Evolutionary conservation across 2,329 filamentous ascomycete genomes (phyloP).

Genomic region (Daldinia sp.): DNA sequence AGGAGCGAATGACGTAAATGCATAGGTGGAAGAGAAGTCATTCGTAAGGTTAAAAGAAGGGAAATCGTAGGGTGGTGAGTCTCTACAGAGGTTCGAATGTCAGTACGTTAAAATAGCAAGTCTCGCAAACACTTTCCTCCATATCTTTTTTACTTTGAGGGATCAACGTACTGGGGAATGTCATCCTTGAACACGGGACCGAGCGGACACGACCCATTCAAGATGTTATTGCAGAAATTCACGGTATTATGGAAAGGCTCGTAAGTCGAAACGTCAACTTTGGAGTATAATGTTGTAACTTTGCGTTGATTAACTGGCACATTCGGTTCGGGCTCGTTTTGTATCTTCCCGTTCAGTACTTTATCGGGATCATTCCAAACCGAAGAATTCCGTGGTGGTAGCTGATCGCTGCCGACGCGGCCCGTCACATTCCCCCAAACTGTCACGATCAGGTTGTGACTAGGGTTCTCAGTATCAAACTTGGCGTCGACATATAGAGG

Average conservation of each 20-base stretch:
- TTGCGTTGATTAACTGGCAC: constrained; percentile 54
- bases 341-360: constrained; percentile 78
- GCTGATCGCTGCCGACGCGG: constrained; percentile 61
- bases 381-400: constrained; percentile 67
- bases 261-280: constrained; percentile 80
- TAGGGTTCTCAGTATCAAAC: constrained; percentile 69
- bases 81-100: constrained; percentile 25
- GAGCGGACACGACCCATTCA: constrained; percentile 76
- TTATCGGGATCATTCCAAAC: constrained; percentile 68
- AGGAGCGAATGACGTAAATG: constrained; percentile 82
- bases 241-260: constrained; percentile 65
- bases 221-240: constrained; percentile 72
- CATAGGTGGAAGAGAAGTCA: constrained; percentile 81
- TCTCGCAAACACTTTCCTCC: background rate
- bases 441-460: constrained; percentile 75
- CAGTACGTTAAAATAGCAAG: constrained; percentile 9
- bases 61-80: constrained; percentile 52
- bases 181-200: constrained; percentile 70
- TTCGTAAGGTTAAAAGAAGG: constrained; percentile 78
- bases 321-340: constrained; percentile 62
- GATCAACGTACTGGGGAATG: constrained; percentile 50
- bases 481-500: constrained; percentile 77
- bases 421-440: constrained; percentile 94
- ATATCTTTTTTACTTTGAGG: background rate
- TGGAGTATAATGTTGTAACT: constrained; percentile 76